These are phyloP conservation scores for Limtongozyma cylindracea DNA, from an alignment of 805 yeast species.

Conservation along the genomic window DNA sequence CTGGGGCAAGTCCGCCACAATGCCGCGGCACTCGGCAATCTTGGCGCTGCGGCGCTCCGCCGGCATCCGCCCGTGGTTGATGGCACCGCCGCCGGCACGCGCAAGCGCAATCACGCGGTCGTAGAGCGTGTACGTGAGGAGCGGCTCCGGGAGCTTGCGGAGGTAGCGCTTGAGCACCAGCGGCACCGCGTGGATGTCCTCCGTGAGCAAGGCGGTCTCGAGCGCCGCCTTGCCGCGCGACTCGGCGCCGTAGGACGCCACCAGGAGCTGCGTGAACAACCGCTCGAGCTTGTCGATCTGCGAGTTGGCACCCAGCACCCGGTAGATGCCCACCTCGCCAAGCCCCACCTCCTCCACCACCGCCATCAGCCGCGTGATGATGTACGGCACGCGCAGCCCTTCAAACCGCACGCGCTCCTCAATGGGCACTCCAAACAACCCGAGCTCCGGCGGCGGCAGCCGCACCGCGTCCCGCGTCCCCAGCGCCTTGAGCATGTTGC, in stretches of 20 bases:
- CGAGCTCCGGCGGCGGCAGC: constrained; percentile 5
- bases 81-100: constrained; percentile 4
- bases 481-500: constrained; percentile 12
- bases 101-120: constrained; percentile 32
- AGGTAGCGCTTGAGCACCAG: constrained; percentile 73
- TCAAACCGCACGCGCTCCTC: constrained; percentile 41
- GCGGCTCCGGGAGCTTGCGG: constrained; percentile 64
- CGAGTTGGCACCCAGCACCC: constrained; percentile 68
- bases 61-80: constrained; percentile 2
- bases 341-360: constrained; percentile 65
- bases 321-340: constrained; percentile 64
- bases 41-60: too few relatives aligned
- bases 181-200: constrained; percentile 73
- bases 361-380: constrained; percentile 42
- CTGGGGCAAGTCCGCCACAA: constrained; percentile 29
- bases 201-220: constrained; percentile 11
- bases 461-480: constrained; percentile 19
- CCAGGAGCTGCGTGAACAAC: too few relatives aligned
- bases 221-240: constrained; percentile 10
- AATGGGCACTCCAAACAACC: constrained; percentile 25
- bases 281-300: too few relatives aligned
- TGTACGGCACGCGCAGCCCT: constrained; percentile 34
- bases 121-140: constrained; percentile 48
- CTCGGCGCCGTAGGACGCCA: constrained; percentile 16
- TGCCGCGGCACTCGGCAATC: constrained; percentile 15